These are phyloP conservation scores for Mycena vulgaris DNA, from an alignment of 768 basidiomycete genomes.

Conservation along the genomic window DNA sequence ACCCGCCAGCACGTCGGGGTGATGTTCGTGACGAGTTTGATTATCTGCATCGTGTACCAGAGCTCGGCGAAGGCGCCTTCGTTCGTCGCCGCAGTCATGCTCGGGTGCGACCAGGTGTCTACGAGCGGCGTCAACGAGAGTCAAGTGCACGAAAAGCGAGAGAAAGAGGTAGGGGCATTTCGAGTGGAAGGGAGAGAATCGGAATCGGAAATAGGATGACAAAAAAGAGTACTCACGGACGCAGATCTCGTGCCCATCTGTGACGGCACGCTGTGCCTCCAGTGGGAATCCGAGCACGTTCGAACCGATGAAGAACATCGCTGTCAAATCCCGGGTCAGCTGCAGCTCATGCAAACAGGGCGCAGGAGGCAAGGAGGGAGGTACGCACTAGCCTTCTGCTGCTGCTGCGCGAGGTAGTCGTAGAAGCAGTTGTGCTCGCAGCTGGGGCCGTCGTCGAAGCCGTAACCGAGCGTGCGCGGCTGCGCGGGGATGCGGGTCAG, in stretches of 20 bases:
- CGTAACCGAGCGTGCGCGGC: slow-evolving; percentile 72
- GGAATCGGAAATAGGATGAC: neutral
- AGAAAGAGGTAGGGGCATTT: no score
- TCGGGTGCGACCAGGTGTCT: slow-evolving; percentile 72
- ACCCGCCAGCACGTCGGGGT: slow-evolving; percentile 73
- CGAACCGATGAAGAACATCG: slow-evolving; percentile 36
- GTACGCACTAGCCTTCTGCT: slow-evolving; percentile 73
- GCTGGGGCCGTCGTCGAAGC: slow-evolving; percentile 78
- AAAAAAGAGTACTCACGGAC: slow-evolving; percentile 23
- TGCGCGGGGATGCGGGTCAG: slow-evolving; percentile 53
- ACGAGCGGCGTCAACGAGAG: no score
- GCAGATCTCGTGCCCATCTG: slow-evolving; percentile 36
- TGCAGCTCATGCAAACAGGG: no score
- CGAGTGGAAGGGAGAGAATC: neutral
- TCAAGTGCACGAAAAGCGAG: neutral
- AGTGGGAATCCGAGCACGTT: slow-evolving; percentile 30
- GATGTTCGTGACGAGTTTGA: slow-evolving; percentile 69
- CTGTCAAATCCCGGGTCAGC: neutral
- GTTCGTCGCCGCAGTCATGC: slow-evolving; percentile 74
- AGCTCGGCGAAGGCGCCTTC: slow-evolving; percentile 83
- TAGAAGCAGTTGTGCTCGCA: slow-evolving; percentile 78
- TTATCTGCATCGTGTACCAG: slow-evolving; percentile 76
- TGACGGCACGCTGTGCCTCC: slow-evolving; percentile 33
- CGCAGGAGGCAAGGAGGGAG: neutral
- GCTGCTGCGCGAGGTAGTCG: slow-evolving; percentile 63